A percentile compares a stretch with the other conserved stretches of the same genome.
Conservation (phyloP, 345 rosid species). For the Reutealis trisperma region DNA sequence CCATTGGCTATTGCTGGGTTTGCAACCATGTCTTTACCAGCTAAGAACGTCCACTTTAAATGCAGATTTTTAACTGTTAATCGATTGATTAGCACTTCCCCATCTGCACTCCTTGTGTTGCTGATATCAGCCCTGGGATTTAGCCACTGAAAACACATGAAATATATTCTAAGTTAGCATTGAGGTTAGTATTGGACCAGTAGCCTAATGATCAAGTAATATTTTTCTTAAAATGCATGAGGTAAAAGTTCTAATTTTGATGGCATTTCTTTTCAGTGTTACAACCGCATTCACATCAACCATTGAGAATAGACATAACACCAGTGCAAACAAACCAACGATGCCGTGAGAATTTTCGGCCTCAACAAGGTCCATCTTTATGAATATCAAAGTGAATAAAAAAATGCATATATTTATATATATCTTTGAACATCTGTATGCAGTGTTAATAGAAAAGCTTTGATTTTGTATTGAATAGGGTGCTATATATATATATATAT, state of each 20-base stretch:
- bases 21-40: conserved; percentile 51
- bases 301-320: conserved; percentile 4
- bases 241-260: no score
- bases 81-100: conserved; percentile 29
- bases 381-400: not conserved
- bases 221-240: no score
- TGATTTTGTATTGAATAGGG: no score
- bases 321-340: not conserved
- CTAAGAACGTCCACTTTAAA: conserved; percentile 44
- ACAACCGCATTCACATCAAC: not conserved
- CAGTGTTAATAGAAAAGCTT: no score
- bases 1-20: conserved; percentile 47
- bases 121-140: conserved; percentile 43
- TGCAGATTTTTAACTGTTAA: conserved; percentile 24
- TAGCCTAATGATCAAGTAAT: no score
- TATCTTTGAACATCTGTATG: no score
- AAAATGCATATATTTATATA: not conserved
- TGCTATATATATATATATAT: no score
- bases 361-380: not conserved
- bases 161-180: not conserved
- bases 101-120: conserved; percentile 36
- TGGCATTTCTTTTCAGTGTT: no score
- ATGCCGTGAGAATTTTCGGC: not conserved
- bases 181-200: no score
- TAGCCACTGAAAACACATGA: conserved; percentile 37